Conservation (phyloP, 2,329 filamentous ascomycete genomes). For the Arthrobotrys megalospora region DNA sequence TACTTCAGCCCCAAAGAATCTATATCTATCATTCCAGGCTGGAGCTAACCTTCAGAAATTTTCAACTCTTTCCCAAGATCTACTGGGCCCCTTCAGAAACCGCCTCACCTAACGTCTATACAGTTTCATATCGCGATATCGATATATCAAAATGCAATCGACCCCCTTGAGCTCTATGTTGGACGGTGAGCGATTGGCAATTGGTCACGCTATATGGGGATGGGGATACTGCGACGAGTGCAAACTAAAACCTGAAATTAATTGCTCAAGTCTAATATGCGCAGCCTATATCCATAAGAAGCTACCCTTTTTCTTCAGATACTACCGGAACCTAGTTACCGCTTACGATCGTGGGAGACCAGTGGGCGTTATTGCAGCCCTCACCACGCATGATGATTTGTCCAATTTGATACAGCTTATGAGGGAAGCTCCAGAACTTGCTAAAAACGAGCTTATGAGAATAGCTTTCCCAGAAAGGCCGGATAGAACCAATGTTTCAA, state of each 20-base stretch:
- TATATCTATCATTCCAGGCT: too few relatives aligned
- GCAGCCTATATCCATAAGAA: constrained; percentile 46
- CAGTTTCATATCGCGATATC: too few relatives aligned
- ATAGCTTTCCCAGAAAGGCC: constrained; percentile 51
- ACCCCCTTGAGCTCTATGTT: not conserved
- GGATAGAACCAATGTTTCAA: not conserved
- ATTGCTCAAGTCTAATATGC: not conserved
- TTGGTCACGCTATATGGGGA: not conserved
- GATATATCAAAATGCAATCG: too few relatives aligned
- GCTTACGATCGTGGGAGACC: constrained; percentile 52
- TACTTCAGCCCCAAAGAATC: too few relatives aligned
- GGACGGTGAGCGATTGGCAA: not conserved
- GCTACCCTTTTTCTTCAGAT: constrained; percentile 62
- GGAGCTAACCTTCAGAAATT: too few relatives aligned
- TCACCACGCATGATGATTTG: constrained; percentile 62
- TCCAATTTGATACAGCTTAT: constrained; percentile 61
- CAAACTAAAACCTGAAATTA: not conserved
- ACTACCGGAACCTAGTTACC: constrained; percentile 57
- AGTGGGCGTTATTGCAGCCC: constrained; percentile 37
- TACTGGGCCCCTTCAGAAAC: too few relatives aligned
- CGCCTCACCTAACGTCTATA: too few relatives aligned
- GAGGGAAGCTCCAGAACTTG: constrained; percentile 58
- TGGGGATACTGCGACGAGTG: not conserved
- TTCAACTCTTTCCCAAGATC: too few relatives aligned
- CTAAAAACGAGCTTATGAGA: constrained; percentile 52